Evolutionary conservation across 1,139 yeast genomes (phyloP), one percentile per base, ranked within the genome.

Genomic region (Yamadazyma sp.): DNA sequence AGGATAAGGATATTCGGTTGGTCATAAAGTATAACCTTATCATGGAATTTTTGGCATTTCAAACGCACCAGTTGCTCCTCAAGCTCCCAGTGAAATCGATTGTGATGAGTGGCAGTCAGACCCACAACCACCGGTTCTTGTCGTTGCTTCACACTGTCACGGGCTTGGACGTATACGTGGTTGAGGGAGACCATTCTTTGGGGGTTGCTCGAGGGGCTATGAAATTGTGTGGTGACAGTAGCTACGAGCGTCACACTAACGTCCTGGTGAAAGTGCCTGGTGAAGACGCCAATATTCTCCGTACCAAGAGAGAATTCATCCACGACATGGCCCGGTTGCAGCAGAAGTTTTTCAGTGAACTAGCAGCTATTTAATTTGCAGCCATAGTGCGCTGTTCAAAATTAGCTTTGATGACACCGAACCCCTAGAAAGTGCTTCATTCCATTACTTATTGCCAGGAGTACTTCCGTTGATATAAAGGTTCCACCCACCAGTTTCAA

Each of bases 41-140:
- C 1, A 42, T 77, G 11, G 83, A 78, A 52, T 78, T 73, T 44
- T 52, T 78, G 14, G 70, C 71, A 1, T 70, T 78, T 38, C 82
- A 78, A 51, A 64, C 78, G 1, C 54, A 52, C 35, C 70, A 69
- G 34, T 57, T 76, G 18, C 53, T 75, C n/a, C 35, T 39, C 8
- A 21, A 14, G 5, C 18, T 45, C 4, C 39, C 52, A 10, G 34
- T 42, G 6, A 26, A 15, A 0, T 54, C 58, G 13, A 56, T 79
- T 5, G 47, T 61, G 3, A 54, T 77, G 1, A 62, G 72, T 45
- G 84, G 84, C 3, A 73, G 81, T 25, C 83, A 77, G 46, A 72
- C 73, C 3, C 59, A 65, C 32, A 79, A 78, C 46, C 15, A 24
- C 9, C 54, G 81, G 35, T 62, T 78, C 35, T 50, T 75, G 17